These are phyloP conservation scores for Blastobotrys parvus DNA, from an alignment of 805 yeast genomes.

Conservation along the genomic window DNA sequence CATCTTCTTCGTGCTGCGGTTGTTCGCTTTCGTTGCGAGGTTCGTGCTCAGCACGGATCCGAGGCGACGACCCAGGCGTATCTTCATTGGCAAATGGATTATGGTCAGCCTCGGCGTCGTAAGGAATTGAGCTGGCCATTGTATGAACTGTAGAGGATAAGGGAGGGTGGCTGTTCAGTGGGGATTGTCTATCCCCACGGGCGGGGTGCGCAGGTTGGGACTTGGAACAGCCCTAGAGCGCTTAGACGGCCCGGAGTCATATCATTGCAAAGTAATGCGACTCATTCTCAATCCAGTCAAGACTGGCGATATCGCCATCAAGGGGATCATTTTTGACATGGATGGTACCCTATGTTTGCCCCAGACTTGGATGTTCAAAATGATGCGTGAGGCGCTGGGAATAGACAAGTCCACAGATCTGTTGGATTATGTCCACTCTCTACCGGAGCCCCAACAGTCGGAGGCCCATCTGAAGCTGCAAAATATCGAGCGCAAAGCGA, in stretches of 20 bases:
- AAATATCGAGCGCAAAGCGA: conserved; percentile 52
- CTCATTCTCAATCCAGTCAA: conserved; percentile 12
- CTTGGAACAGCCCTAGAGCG: not conserved
- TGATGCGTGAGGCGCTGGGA: conserved; percentile 55
- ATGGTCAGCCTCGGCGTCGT: conserved; percentile 42
- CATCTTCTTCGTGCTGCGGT: not conserved
- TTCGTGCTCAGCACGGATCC: too few relatives aligned
- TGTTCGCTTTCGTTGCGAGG: not conserved
- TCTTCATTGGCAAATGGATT: conserved; percentile 52
- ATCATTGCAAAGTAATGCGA: too few relatives aligned
- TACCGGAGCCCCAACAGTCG: conserved; percentile 33
- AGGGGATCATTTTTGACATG: conserved; percentile 66
- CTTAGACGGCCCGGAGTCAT: too few relatives aligned
- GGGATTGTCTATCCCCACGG: not conserved
- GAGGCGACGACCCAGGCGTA: too few relatives aligned
- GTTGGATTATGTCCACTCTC: conserved; percentile 39
- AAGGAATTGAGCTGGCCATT: conserved; percentile 39
- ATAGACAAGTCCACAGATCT: conserved; percentile 43
- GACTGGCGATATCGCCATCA: conserved; percentile 28
- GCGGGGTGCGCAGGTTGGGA: not conserved
- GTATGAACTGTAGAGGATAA: not conserved
- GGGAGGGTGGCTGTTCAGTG: too few relatives aligned
- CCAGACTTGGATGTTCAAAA: conserved; percentile 48
- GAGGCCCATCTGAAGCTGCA: conserved; percentile 41
- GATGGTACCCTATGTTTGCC: conserved; percentile 70